Evolutionary conservation across 1,284 basidiomycete genomes (phyloP).

Genomic region (Xerocomus nothofagi): DNA sequence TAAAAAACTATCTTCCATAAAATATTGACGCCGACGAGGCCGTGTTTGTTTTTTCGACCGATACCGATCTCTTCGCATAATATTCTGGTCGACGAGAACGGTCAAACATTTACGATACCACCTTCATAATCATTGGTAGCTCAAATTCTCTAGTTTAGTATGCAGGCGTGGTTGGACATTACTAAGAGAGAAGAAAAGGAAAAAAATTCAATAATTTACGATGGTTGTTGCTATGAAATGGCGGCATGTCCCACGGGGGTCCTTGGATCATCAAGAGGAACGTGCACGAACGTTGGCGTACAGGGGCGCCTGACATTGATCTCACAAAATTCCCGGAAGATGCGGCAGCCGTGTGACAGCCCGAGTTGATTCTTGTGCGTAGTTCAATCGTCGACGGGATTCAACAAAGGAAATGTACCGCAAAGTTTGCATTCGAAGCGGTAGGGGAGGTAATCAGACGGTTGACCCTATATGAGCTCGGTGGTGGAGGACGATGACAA

Average conservation of each 20-base stretch:
- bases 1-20: not conserved
- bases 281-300: not conserved
- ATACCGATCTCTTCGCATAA: not conserved
- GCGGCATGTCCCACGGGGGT: not conserved
- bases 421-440: too few relatives aligned
- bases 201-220: not conserved
- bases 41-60: not conserved
- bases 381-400: not conserved
- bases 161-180: not conserved
- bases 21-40: not conserved
- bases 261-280: not conserved
- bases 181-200: not conserved
- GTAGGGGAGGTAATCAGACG: not conserved
- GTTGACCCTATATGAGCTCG: not conserved
- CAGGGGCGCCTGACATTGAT: not conserved
- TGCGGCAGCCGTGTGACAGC: not conserved
- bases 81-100: not conserved
- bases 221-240: not conserved
- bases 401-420: not conserved
- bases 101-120: not conserved
- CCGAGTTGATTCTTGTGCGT: not conserved
- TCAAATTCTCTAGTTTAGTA: not conserved
- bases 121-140: not conserved
- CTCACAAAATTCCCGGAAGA: not conserved
- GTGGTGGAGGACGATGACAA: not conserved